These are phyloP conservation scores for Seminavis robusta DNA, from an alignment of 108 stramenopile species.

Conservation along the genomic window DNA sequence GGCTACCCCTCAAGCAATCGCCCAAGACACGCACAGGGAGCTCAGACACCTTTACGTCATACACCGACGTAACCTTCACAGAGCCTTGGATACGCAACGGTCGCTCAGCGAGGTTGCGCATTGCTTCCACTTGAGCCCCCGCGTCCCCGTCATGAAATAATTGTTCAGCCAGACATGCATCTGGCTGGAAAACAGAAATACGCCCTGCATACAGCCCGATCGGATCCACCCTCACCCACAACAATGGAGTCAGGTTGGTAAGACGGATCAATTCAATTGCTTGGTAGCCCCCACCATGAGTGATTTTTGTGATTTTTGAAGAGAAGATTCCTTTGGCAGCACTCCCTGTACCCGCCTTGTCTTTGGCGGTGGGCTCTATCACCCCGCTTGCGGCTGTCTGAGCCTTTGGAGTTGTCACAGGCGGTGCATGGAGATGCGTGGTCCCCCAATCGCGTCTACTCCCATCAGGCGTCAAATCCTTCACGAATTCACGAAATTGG, in stretches of 20 bases:
- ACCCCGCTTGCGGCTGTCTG: constrained; percentile 55
- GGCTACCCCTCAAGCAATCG: constrained; percentile 81
- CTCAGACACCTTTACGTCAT: constrained; percentile 74
- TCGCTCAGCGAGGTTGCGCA: constrained; percentile 77
- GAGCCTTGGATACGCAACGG: constrained; percentile 78
- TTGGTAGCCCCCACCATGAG: constrained; percentile 80
- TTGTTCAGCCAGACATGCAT: constrained; percentile 82
- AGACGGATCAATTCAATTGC: constrained; percentile 85
- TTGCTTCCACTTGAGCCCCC: constrained; percentile 72
- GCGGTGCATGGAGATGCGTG: constrained; percentile 65
- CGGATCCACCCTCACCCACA: constrained; percentile 86
- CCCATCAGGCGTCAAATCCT: constrained; percentile 64
- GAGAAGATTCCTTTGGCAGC: too few relatives aligned
- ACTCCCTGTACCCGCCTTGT: too few relatives aligned
- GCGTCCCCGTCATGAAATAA: constrained; percentile 88
- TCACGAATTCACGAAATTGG: constrained; percentile 71
- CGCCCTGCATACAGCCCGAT: constrained; percentile 72
- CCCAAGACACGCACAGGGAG: constrained; percentile 80
- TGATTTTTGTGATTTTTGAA: too few relatives aligned
- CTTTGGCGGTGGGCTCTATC: too few relatives aligned
- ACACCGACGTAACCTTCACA: constrained; percentile 65
- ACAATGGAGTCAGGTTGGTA: constrained; percentile 77
- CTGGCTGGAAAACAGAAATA: constrained; percentile 77
- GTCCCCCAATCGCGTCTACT: constrained; percentile 86
- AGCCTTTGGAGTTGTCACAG: constrained; percentile 72